phyloP scores from a whole-genome alignment of 2,329 filamentous ascomycete species.

The Diplodia mutila region DNA sequence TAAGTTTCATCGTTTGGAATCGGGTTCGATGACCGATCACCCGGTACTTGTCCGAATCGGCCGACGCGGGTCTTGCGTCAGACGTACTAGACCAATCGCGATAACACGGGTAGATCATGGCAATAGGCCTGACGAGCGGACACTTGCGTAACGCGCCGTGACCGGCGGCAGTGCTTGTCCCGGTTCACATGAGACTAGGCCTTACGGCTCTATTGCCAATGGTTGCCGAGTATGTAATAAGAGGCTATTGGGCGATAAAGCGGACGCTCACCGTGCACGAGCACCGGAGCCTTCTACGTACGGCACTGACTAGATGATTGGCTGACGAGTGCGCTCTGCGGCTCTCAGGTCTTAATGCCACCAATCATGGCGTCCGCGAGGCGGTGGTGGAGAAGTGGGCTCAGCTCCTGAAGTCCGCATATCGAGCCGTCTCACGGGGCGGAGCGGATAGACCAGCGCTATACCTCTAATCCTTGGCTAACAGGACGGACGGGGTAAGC shows the following conservation, averaged over 20 bases:
- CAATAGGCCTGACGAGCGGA: constrained; percentile 6
- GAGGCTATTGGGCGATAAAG: neutral
- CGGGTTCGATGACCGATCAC: neutral
- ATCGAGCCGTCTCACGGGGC: neutral
- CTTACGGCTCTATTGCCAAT: neutral
- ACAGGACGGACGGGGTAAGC: neutral
- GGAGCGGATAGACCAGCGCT: constrained; percentile 4
- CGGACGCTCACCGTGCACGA: neutral
- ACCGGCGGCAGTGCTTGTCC: neutral
- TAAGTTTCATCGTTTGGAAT: neutral
- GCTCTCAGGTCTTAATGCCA: neutral
- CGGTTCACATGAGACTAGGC: neutral
- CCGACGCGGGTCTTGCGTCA: constrained; percentile 4
- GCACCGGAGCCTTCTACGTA: neutral
- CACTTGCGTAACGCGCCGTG: neutral
- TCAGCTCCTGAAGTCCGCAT: neutral
- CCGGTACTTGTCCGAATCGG: neutral
- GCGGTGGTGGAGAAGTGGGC: neutral
- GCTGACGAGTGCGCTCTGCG: neutral
- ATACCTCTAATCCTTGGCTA: neutral
- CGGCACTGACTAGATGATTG: neutral
- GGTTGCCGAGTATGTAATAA: neutral
- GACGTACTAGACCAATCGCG: constrained; percentile 4
- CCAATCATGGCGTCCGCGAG: neutral
- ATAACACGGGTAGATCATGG: constrained; percentile 12